Evolutionary conservation across 139 green algal genomes (phyloP).

Genomic region (Chlorella vulgaris): DNA sequence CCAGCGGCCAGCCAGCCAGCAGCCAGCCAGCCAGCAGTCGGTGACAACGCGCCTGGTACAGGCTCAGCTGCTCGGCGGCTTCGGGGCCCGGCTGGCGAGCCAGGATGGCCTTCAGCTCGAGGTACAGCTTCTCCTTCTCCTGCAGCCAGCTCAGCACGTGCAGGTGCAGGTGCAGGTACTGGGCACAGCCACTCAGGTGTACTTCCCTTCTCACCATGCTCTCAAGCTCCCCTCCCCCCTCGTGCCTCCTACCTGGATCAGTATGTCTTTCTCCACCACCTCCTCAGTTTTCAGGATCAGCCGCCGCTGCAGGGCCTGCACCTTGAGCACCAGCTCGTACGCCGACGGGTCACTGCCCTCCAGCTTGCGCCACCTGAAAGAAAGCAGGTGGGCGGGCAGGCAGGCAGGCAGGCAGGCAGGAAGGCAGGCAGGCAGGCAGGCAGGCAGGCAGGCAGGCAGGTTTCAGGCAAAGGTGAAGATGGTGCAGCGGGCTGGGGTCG

Average conservation of each 20-base stretch:
- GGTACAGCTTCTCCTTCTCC: slow-evolving; percentile 93
- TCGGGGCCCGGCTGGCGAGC: slow-evolving; percentile 85
- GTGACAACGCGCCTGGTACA: slow-evolving; percentile 64
- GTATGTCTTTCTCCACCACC: slow-evolving; percentile 88
- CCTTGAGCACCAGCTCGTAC: slow-evolving; percentile 96
- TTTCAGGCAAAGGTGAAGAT: too few relatives aligned
- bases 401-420: not conserved
- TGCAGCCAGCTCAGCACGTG: slow-evolving; percentile 19
- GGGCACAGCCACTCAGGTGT: not conserved
- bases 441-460: too few relatives aligned
- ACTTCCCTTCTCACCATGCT: not conserved
- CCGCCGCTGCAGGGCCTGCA: slow-evolving; percentile 92
- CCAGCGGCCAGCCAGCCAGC: not conserved
- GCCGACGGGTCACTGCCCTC: slow-evolving; percentile 88
- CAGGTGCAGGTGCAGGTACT: not conserved
- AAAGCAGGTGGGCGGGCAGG: too few relatives aligned
- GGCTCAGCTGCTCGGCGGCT: slow-evolving; percentile 84
- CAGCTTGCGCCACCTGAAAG: slow-evolving; percentile 84
- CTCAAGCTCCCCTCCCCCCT: not conserved
- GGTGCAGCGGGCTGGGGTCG: too few relatives aligned
- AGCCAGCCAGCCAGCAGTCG: not conserved
- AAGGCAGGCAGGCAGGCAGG: not conserved
- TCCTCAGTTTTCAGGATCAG: slow-evolving; percentile 93
- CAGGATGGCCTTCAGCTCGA: slow-evolving; percentile 92
- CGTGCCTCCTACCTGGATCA: slow-evolving; percentile 63